These are phyloP conservation scores for Arachnopeziza araneosa DNA, from an alignment of 2,329 filamentous ascomycete species.

Conservation along the genomic window DNA sequence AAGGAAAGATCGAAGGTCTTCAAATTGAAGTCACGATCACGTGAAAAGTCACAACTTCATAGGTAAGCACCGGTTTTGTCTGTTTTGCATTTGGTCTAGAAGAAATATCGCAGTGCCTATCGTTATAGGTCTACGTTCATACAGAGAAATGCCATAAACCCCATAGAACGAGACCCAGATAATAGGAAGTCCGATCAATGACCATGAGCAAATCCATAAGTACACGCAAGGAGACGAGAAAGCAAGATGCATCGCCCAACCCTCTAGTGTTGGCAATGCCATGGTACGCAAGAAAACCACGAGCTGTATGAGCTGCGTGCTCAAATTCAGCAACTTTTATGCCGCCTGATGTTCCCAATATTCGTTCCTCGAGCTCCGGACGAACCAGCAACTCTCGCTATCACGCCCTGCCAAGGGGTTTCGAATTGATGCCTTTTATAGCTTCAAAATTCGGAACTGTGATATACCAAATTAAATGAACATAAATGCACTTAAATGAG, in stretches of 20 bases:
- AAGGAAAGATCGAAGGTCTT: neutral
- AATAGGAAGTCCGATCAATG: conserved; percentile 22
- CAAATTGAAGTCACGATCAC: neutral
- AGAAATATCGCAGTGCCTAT: conserved; percentile 21
- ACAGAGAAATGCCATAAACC: conserved; percentile 12
- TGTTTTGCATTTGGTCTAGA: conserved; percentile 26
- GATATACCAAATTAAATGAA: conserved; percentile 26
- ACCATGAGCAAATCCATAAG: conserved; percentile 26
- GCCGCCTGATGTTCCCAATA: conserved; percentile 24
- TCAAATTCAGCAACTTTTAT: conserved; percentile 30
- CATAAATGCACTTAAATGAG: conserved; percentile 53
- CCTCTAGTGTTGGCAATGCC: conserved; percentile 29
- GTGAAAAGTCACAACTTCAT: neutral
- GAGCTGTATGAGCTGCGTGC: conserved; percentile 15
- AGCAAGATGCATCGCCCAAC: conserved; percentile 28
- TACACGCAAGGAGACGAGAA: conserved; percentile 26
- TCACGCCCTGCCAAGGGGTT: conserved; percentile 27
- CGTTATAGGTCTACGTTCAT: conserved; percentile 18
- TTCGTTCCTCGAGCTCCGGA: conserved; percentile 28
- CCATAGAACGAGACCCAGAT: conserved; percentile 20
- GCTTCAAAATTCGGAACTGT: conserved; percentile 24
- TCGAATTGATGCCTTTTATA: conserved; percentile 18
- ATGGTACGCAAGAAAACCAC: conserved; percentile 24
- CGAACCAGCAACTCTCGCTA: conserved; percentile 33
- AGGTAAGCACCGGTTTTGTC: conserved; percentile 1